Conservation (phyloP, 1,139 yeast species). For the Tardiomyces depauwii region DNA sequence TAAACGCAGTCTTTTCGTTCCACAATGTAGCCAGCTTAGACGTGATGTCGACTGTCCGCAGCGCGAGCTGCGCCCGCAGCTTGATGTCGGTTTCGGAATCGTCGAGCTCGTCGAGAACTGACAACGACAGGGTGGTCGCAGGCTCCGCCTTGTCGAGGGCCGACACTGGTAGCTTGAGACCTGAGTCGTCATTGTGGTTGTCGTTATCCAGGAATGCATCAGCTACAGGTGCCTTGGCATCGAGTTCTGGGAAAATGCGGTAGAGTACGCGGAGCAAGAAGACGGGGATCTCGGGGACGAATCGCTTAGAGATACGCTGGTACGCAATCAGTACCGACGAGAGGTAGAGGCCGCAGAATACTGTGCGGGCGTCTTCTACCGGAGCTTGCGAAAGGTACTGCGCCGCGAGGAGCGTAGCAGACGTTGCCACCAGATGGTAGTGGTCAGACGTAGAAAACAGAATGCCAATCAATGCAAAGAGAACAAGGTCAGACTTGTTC, state of each 20-base stretch:
- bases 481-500: conserved; percentile 42
- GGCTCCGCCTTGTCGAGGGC: background rate
- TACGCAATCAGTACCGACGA: conserved; percentile 55
- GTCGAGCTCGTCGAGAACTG: background rate
- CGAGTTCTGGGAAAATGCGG: background rate
- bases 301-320: conserved; percentile 71
- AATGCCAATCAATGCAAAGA: conserved; percentile 60
- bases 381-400: conserved; percentile 46
- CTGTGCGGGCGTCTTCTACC: background rate
- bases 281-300: conserved; percentile 63
- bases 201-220: background rate
- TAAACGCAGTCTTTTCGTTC: conserved; percentile 53
- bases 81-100: background rate
- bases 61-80: conserved; percentile 2
- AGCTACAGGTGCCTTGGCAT: background rate
- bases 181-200: background rate
- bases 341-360: conserved; percentile 44
- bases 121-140: background rate
- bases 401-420: conserved; percentile 61
- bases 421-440: conserved; percentile 84
- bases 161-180: background rate
- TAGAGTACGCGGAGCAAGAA: conserved; percentile 44
- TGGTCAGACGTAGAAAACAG: conserved; percentile 92
- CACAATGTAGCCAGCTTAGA: conserved; percentile 31
- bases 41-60: conserved; percentile 6